Conservation (phyloP, 2,329 filamentous ascomycete genomes). For the Aspergillus aculeatinus region DNA sequence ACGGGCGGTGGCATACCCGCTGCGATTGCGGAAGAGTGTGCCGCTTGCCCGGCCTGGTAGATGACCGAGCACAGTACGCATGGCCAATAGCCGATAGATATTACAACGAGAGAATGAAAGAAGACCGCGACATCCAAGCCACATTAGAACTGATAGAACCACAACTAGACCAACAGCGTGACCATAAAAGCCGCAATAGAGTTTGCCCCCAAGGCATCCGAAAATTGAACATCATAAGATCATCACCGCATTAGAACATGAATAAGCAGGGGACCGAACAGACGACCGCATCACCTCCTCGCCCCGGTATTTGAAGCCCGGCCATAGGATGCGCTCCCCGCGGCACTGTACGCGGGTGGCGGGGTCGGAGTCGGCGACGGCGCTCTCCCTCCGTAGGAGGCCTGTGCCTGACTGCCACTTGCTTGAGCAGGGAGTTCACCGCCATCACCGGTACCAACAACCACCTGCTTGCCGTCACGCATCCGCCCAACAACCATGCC, state of each 20-base stretch:
- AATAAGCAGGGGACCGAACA: not conserved
- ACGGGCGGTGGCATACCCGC: too few relatives aligned
- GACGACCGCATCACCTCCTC: slow-evolving; percentile 24
- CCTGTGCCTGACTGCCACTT: slow-evolving; percentile 16
- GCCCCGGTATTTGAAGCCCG: slow-evolving; percentile 33
- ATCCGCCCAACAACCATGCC: slow-evolving; percentile 68
- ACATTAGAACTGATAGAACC: too few relatives aligned
- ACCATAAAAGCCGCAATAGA: not conserved
- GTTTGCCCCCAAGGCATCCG: not conserved
- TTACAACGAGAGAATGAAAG: too few relatives aligned
- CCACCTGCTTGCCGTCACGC: slow-evolving; percentile 49
- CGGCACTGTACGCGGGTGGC: slow-evolving; percentile 42
- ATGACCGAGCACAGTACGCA: too few relatives aligned
- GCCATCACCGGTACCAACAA: slow-evolving; percentile 49
- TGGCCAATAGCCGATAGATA: too few relatives aligned
- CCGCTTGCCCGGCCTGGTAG: too few relatives aligned
- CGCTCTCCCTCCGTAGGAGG: slow-evolving; percentile 22
- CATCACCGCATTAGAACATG: not conserved
- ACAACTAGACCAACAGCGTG: not conserved
- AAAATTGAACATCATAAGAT: not conserved
- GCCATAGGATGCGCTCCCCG: slow-evolving; percentile 35
- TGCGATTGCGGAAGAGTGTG: too few relatives aligned
- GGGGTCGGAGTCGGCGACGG: slow-evolving; percentile 39
- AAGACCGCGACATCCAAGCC: too few relatives aligned
- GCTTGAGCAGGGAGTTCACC: slow-evolving; percentile 33